Percentiles rank a stretch among this genome's conserved stretches.
phyloP scores from a whole-genome alignment of 108 stramenopile species.

The Cylindrotheca closterium region DNA sequence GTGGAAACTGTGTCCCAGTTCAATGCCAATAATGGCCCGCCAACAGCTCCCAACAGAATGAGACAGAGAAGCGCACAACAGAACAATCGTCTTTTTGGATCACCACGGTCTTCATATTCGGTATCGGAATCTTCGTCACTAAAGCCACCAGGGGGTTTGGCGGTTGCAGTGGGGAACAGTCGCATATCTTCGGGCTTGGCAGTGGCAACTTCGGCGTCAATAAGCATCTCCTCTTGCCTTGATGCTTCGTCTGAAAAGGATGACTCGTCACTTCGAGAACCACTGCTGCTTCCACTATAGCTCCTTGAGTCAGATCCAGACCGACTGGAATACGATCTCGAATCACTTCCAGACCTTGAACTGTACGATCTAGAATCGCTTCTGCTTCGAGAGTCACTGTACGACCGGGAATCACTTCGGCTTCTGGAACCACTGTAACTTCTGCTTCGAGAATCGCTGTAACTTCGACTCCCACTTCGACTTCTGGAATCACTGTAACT shows the following conservation, averaged over 20 bases:
- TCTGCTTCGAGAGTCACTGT: neutral
- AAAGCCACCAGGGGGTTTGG: neutral
- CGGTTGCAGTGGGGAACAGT: neutral
- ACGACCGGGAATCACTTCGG: neutral
- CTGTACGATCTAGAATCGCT: neutral
- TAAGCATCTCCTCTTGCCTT: neutral
- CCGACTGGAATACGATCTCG: neutral
- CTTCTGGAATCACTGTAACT: neutral
- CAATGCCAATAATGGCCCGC: neutral
- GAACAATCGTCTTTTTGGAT: neutral
- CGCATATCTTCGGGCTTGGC: neutral
- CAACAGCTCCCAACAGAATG: neutral
- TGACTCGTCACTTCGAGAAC: constrained; percentile 1
- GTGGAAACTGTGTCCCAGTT: neutral
- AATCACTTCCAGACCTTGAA: neutral
- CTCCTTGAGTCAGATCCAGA: too few relatives aligned
- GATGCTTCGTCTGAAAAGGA: neutral
- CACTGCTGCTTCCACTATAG: constrained; percentile 2
- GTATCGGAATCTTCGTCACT: neutral
- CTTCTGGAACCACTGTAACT: neutral
- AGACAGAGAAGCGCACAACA: neutral
- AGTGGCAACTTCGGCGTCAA: neutral
- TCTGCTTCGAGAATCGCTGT: too few relatives aligned
- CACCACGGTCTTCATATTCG: neutral
- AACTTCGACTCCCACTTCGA: neutral